phyloP scores from a whole-genome alignment of 2,329 filamentous ascomycete genomes.

The Neonectria coccinea region DNA sequence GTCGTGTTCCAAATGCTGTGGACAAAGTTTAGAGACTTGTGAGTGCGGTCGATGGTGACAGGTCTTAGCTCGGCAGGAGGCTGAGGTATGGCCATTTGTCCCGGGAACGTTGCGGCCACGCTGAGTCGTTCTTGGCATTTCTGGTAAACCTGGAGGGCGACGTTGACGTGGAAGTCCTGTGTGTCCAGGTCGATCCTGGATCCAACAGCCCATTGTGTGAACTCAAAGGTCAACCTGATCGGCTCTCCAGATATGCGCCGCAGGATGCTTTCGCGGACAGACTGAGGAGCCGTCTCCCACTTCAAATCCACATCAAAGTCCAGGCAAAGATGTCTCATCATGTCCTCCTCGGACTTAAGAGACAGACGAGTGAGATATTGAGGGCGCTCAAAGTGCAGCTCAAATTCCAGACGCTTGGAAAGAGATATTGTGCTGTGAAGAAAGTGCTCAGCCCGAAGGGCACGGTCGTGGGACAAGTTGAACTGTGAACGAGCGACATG shows the following conservation, averaged over 20 bases:
- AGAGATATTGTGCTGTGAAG: conserved; percentile 17
- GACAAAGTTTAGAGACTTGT: conserved; percentile 1
- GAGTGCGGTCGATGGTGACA: conserved; percentile 5
- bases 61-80: conserved; percentile 14
- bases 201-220: conserved; percentile 20
- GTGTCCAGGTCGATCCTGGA: conserved; percentile 25
- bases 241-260: conserved; percentile 23
- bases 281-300: conserved; percentile 25
- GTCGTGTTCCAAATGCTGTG: conserved; percentile 10
- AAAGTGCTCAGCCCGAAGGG: conserved; percentile 30
- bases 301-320: conserved; percentile 25
- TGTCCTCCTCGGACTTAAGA: conserved; percentile 28
- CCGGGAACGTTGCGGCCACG: conserved; percentile 2
- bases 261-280: conserved; percentile 24
- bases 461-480: conserved; percentile 20
- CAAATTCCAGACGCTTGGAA: conserved; percentile 28
- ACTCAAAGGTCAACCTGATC: conserved; percentile 17
- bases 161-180: conserved; percentile 24
- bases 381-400: conserved; percentile 20
- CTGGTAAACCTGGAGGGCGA: conserved; percentile 24
- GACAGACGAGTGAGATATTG: conserved; percentile 22
- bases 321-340: conserved; percentile 31
- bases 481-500: conserved; percentile 30
- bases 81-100: not conserved
- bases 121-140: conserved; percentile 20